Evolutionary conservation across 2,329 filamentous ascomycete species (phyloP), one percentile per base, ranked within the genome.

Genomic region (Pseudonectria foliicola): DNA sequence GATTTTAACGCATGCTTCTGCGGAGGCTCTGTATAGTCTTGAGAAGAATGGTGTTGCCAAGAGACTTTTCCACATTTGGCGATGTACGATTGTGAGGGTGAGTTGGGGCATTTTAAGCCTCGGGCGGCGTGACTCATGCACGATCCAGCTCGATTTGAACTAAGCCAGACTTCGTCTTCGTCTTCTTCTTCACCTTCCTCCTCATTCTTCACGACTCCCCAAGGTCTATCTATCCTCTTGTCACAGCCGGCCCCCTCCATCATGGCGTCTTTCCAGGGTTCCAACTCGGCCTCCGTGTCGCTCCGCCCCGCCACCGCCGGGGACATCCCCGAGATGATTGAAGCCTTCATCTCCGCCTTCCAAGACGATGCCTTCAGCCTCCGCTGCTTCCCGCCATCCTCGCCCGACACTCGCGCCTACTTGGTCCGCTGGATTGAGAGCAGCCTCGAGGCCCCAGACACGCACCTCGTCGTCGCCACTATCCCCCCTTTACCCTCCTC

Each of bases 261-360:
- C 25, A 27, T n/a, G 25, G 13, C 25, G 12, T 27, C 25, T 10
- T 6, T 10, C 14, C 8, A 7, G 13, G 7, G 6, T 16, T 29
- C 15, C 6, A 14, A 29, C n/a, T 13, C 15, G 27, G 27, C 27
- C 15, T 14, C 27, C n/a, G 8, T 21, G 5, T 21, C 25, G 13
- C 35, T 70, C 37, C 65, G 67, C 21, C 54, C 56, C 24, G 69
- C 63, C 27, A 62, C 51, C 2, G 39, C 51, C 3, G 33, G 43
- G 5, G 61, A 66, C 40, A 41, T 57, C 24, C 43, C 53, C 5
- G 37, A 36, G n/a, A 50, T 66, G 39, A 35, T 55, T 23, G 35
- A 43, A 10, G 48, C 60, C 40, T 44, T 51, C 33, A 44, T 52
- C 32, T 47, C 51, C 16, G 54, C 58, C 29, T 66, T 64, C 31